A percentile compares a stretch with the other conserved stretches of the same genome.
Conservation (phyloP, 2,329 filamentous ascomycete species). For the Alternaria gansuensis region DNA sequence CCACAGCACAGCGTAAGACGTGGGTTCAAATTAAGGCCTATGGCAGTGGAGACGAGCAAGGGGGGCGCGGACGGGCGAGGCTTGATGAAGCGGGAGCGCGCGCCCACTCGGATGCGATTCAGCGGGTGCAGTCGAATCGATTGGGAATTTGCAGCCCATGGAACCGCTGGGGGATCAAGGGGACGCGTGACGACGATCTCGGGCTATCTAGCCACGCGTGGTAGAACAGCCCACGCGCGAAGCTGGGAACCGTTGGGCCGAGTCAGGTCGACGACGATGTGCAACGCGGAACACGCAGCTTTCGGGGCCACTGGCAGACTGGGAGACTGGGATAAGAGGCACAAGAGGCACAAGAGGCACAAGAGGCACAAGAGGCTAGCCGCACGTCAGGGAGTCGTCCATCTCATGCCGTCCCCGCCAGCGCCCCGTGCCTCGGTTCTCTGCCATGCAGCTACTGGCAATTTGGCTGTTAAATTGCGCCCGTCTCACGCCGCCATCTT, state of each 20-base stretch:
- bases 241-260: constrained; percentile 22
- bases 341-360: no score
- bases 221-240: constrained; percentile 15
- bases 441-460: constrained; percentile 22
- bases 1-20: constrained; percentile 44
- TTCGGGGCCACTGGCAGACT: neutral
- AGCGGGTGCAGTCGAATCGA: constrained; percentile 29
- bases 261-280: neutral
- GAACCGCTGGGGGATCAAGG: constrained; percentile 23
- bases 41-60: constrained; percentile 42
- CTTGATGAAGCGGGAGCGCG: constrained; percentile 45
- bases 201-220: constrained; percentile 36
- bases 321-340: constrained; percentile 5
- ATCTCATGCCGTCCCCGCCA: constrained; percentile 7
- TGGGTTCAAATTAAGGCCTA: constrained; percentile 54
- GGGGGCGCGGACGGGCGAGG: constrained; percentile 43
- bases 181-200: constrained; percentile 47
- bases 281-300: neutral
- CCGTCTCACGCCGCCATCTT: constrained; percentile 30
- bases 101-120: constrained; percentile 43
- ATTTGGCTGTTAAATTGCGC: constrained; percentile 39
- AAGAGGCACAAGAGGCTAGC: constrained; percentile 12
- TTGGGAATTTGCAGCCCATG: constrained; percentile 16
- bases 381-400: constrained; percentile 10
- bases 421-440: constrained; percentile 31